phyloP scores from a whole-genome alignment of 2,329 filamentous ascomycete genomes.

The Periconia sp. region DNA sequence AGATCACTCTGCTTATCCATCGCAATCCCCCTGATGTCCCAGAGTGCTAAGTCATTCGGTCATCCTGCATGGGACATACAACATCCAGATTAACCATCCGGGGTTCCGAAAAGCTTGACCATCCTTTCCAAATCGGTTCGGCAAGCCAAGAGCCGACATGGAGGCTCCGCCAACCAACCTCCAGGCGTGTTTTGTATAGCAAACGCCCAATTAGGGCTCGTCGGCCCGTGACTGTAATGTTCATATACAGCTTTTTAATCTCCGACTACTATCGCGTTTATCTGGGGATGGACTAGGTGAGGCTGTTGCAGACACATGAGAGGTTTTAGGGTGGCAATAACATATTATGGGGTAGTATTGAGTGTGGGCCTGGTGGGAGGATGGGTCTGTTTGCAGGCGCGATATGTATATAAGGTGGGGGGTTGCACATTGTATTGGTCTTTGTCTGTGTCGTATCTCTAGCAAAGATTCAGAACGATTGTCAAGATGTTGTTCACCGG shows the following conservation, averaged over 20 bases:
- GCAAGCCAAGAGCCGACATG: constrained; percentile 31
- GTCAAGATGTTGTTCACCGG: constrained; percentile 46
- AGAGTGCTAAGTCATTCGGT: constrained; percentile 13
- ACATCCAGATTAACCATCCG: constrained; percentile 27
- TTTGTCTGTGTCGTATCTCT: not conserved
- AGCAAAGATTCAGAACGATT: constrained; percentile 8
- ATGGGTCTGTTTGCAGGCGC: not conserved
- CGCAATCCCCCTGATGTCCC: constrained; percentile 2
- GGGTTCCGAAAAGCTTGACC: constrained; percentile 22
- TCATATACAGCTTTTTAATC: constrained; percentile 30
- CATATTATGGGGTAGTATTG: constrained; percentile 18
- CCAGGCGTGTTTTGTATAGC: constrained; percentile 23
- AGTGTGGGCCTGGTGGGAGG: not conserved
- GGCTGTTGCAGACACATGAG: constrained; percentile 11
- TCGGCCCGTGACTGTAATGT: constrained; percentile 27
- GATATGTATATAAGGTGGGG: constrained; percentile 24
- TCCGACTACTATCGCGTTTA: constrained; percentile 27
- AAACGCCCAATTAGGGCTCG: constrained; percentile 22
- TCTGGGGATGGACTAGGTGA: constrained; percentile 19
- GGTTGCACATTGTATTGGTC: not conserved
- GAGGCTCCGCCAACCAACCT: constrained; percentile 11
- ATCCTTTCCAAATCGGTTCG: constrained; percentile 22
- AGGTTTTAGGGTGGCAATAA: constrained; percentile 14
- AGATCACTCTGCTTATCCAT: constrained; percentile 21
- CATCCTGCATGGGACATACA: constrained; percentile 23